Percentiles rank a stretch among this genome's conserved stretches.
Evolutionary conservation across 352 stramenopile species (phyloP).

Genomic region (Globisporangium apiculatum): DNA sequence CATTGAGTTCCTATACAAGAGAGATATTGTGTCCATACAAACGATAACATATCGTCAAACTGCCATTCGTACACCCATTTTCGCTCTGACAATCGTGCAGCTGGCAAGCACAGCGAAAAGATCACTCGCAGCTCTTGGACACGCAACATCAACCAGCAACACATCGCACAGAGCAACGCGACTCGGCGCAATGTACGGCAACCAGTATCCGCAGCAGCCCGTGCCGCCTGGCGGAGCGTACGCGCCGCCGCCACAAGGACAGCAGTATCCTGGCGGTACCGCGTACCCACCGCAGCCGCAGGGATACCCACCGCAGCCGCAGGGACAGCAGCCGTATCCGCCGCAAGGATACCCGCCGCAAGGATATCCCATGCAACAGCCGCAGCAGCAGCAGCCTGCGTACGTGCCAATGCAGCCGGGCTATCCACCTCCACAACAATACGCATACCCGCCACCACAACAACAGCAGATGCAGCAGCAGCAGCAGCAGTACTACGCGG

Average conservation of each 20-base stretch:
- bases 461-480: conserved; percentile 1
- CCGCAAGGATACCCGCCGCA: conserved; percentile 12
- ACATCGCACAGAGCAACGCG: neutral
- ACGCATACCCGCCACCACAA: conserved; percentile 26
- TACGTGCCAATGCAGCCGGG: conserved; percentile 24
- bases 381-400: conserved; percentile 2
- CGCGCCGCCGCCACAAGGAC: neutral
- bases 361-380: conserved; percentile 7
- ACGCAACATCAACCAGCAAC: neutral
- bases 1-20: too few relatives aligned
- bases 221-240: conserved; percentile 9
- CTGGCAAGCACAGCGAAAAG: too few relatives aligned
- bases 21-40: too few relatives aligned
- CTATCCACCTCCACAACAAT: conserved; percentile 29
- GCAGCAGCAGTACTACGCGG: conserved; percentile 57
- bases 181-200: conserved; percentile 15
- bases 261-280: neutral
- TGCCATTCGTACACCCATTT: too few relatives aligned
- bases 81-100: too few relatives aligned
- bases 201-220: conserved; percentile 18
- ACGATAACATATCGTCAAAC: too few relatives aligned
- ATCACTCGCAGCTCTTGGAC: too few relatives aligned
- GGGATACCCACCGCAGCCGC: conserved; percentile 15
- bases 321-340: conserved; percentile 18
- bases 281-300: conserved; percentile 1